Evolutionary conservation across 495 filamentous ascomycete genomes (phyloP).

Genomic region (Xylaria intraflava): DNA sequence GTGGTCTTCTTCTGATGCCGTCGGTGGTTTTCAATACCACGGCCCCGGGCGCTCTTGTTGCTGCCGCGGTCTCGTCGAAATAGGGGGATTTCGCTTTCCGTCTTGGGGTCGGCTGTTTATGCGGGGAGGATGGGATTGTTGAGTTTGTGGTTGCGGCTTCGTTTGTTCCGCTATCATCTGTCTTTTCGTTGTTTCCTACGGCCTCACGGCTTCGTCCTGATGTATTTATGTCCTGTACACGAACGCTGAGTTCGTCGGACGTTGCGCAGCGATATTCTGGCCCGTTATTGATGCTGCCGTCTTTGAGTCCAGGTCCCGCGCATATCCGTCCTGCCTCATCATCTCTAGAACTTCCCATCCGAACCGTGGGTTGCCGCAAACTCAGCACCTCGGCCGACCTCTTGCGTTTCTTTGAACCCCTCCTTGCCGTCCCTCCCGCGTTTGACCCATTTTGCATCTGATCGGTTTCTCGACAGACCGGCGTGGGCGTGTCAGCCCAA

Average conservation of each 20-base stretch:
- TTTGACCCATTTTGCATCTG: neutral
- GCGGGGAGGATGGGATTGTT: neutral
- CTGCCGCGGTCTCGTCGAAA: constrained; percentile 29
- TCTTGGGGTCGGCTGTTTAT: constrained; percentile 4
- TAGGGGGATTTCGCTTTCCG: constrained; percentile 38
- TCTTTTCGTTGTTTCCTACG: neutral
- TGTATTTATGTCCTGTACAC: neutral
- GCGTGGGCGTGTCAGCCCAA: neutral
- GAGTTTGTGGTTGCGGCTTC: neutral
- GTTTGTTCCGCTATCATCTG: neutral
- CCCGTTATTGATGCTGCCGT: neutral
- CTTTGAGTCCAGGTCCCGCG: neutral
- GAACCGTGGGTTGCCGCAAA: neutral
- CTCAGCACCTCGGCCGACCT: neutral
- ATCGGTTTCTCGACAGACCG: neutral
- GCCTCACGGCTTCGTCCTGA: neutral
- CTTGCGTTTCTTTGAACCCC: neutral
- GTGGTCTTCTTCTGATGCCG: constrained; percentile 29
- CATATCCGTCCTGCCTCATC: neutral
- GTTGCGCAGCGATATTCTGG: neutral
- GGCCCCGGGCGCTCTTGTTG: neutral
- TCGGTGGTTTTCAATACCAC: neutral
- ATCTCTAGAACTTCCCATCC: neutral
- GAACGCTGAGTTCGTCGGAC: neutral
- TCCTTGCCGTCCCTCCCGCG: neutral